Evolutionary conservation across 306 rosid genomes (phyloP), one percentile per base, ranked within the genome.

Genomic region (Vigna unguiculata): DNA sequence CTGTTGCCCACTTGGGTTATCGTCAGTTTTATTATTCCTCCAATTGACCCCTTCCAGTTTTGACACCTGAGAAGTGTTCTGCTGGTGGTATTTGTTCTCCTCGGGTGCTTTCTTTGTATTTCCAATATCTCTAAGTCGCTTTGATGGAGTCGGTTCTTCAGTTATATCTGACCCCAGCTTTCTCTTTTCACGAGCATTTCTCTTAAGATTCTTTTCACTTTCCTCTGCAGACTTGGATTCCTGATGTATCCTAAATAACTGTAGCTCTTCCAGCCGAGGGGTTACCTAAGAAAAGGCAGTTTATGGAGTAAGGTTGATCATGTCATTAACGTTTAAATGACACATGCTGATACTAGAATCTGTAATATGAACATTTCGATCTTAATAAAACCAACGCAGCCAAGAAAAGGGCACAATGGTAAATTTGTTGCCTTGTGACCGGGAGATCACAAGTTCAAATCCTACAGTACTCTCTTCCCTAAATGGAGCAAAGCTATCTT

Each of bases 251-350:
- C 90, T 92, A 69, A 75, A 88, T 47, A 86, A 81, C 62, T 82
- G 85, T 28, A 95, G 84, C 84, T 95, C 97, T 71, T 90, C 91
- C 67, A 92, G 82, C 52, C 97, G 92, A 64, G 91, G 90, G 62
- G 87, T 81, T 77, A 88, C 97, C 97, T 94, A 68, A 72, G 34
- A 70, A 75, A 70, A 78, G 76, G 48, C 25, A 36, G 45, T 78
- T 25, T 43, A 47, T 60, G 51, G 32, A 51, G 73, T 45, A 48
- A 20, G 49, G 52, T 57, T 5, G 38, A 45, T n/a, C 47, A 75
- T 21, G 38, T 46, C 75, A 79, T 69, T 34, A 61, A 30, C 76
- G 41, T 40, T 22, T 61, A 64, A 45, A 69, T 53, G 61, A 57
- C 41, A 67, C 75, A 59, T 53, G 51, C 71, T 55, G 61, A 22